Conservation (phyloP, 1,284 basidiomycete species). For the Cerrena zonata region DNA sequence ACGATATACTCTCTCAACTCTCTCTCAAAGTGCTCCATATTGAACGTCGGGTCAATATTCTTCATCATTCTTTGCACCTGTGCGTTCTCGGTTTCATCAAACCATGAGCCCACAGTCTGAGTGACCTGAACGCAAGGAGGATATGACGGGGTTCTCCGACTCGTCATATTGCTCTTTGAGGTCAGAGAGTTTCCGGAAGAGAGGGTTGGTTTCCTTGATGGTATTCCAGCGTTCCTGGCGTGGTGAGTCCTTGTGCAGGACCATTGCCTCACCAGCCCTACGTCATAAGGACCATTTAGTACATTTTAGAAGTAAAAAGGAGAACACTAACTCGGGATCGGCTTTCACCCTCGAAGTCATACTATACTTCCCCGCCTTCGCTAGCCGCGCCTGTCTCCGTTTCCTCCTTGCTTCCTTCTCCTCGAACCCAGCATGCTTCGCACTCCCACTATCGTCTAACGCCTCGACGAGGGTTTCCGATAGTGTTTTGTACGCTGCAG, state of each 20-base stretch:
- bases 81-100: conserved; percentile 97
- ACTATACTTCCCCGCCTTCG: conserved; percentile 72
- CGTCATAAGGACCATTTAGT: not conserved
- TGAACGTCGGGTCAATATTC: conserved; percentile 81
- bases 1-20: conserved; percentile 96
- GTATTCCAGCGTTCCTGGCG: conserved; percentile 73
- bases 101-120: conserved; percentile 80
- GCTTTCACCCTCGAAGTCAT: conserved; percentile 52
- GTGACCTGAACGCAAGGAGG: conserved; percentile 80
- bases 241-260: conserved; percentile 77
- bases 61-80: conserved; percentile 87
- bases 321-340: conserved; percentile 70
- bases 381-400: conserved; percentile 68
- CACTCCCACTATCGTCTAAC: conserved; percentile 87
- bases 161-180: conserved; percentile 80
- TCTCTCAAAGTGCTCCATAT: conserved; percentile 79
- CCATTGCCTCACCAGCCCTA: conserved; percentile 81
- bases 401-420: conserved; percentile 82
- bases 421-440: conserved; percentile 90
- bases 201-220: conserved; percentile 69
- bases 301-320: not conserved
- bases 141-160: conserved; percentile 87
- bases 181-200: conserved; percentile 56
- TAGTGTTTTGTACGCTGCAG: conserved; percentile 88
- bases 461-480: conserved; percentile 88